phyloP scores from a whole-genome alignment of 1,284 basidiomycete species.

The Erythrobasidium hasegawianum region DNA sequence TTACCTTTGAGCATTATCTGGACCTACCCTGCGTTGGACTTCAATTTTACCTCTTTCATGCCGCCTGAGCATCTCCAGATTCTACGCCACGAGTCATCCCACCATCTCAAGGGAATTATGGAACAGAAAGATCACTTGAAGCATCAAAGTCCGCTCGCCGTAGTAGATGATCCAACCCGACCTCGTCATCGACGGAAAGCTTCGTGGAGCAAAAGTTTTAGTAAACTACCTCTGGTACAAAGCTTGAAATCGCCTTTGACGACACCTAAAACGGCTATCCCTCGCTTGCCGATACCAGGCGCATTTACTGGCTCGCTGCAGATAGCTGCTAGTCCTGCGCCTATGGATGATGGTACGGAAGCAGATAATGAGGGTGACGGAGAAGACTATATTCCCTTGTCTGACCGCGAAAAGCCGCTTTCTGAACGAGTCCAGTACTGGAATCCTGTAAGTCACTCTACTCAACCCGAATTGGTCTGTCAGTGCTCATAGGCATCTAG shows the following conservation, averaged over 20 bases:
- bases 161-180: conserved; percentile 64
- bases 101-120: conserved; percentile 58
- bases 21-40: conserved; percentile 70
- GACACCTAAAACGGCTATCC: conserved; percentile 5
- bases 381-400: conserved; percentile 12
- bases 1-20: conserved; percentile 77
- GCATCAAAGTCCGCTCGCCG: conserved; percentile 64
- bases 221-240: conserved; percentile 41
- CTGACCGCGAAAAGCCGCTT: conserved; percentile 52
- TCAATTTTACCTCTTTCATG: conserved; percentile 98
- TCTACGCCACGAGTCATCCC: conserved; percentile 70
- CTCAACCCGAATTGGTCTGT: too few relatives aligned
- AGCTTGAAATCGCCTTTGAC: conserved; percentile 21
- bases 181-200: conserved; percentile 46
- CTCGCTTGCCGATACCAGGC: background rate
- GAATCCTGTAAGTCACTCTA: conserved; percentile 29
- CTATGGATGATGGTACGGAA: conserved; percentile 53
- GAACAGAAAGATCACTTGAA: conserved; percentile 83
- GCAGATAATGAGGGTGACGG: conserved; percentile 48
- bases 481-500: too few relatives aligned
- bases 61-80: conserved; percentile 77
- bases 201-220: conserved; percentile 54
- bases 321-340: conserved; percentile 44
- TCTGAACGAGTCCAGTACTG: conserved; percentile 45
- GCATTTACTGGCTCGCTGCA: background rate